Evolutionary conservation across 2,329 filamentous ascomycete species (phyloP), one percentile per base, ranked within the genome.

Genomic region (Calonectria montana): DNA sequence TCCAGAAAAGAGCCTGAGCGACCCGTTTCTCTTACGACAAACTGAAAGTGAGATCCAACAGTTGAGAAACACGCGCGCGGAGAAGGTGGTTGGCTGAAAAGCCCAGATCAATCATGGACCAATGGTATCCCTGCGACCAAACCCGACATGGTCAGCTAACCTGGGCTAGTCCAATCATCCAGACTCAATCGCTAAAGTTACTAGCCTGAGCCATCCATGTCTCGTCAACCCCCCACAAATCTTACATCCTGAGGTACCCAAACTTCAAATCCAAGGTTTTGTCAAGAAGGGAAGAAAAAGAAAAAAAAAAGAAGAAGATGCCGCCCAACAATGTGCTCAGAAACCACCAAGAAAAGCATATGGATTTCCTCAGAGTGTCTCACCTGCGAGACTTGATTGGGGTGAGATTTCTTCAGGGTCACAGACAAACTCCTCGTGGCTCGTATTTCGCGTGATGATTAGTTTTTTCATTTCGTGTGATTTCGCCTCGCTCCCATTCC

Each of bases 161-260:
- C 31, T 55, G 37, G 41, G 21, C n/a, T 57, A 43, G 27, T 48
- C 47, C 59, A 69, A 64, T 63, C 37, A 64, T 64, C 67, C 59
- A 39, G 37, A 18, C 21, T 64, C 67, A 47, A 57, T 59, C 61
- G 37, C 39, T 31, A 23, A 47, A 41, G 48, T 29, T 59, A 45
- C 29, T 45, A 65, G 25, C 67, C 39, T 45, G 35, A 59, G 61
- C 41, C 16, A 59, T 35, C 50, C 61, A 41, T 48, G 50, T 65
- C 41, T 31, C 31, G 50, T 21, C 43, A 27, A 65, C 4, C 59
- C n/a, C 48, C 67, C 61, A 69, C 67, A 65, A 65, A 62, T 62
- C 37, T 43, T 37, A 62, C 23, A 25, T 61, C 55, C 35, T 35
- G 2, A 27, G 31, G 18, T 21, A 41, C 57, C 8, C 23, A 18